These are phyloP conservation scores for Fusarium avenaceum DNA, from an alignment of 2,329 filamentous ascomycete species.

Conservation along the genomic window DNA sequence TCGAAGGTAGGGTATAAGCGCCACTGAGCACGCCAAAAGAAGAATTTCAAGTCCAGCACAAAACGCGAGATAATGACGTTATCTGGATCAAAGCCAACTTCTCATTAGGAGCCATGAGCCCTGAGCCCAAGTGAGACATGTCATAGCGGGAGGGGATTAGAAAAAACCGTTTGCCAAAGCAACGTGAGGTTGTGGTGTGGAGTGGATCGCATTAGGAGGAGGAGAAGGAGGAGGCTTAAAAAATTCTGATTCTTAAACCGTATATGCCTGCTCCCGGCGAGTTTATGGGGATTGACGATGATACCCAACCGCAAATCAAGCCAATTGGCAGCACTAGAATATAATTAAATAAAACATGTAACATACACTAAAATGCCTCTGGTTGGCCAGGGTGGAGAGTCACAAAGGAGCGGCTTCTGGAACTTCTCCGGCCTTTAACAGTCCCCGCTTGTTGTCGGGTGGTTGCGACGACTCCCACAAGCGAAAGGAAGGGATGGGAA, in stretches of 20 bases:
- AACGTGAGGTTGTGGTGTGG: slow-evolving; percentile 23
- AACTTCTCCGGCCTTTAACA: slow-evolving; percentile 28
- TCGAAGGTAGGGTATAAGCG: slow-evolving; percentile 35
- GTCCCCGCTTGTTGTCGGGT: slow-evolving; percentile 35
- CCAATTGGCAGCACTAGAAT: slow-evolving; percentile 12
- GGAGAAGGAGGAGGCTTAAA: slow-evolving; percentile 39
- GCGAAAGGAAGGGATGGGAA: slow-evolving; percentile 12
- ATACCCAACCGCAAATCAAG: slow-evolving; percentile 20
- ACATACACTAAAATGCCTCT: slow-evolving; percentile 6
- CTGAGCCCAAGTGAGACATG: slow-evolving; percentile 35
- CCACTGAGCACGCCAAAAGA: slow-evolving; percentile 30
- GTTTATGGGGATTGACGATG: slow-evolving; percentile 4
- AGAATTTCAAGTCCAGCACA: slow-evolving; percentile 9
- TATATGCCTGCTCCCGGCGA: slow-evolving; percentile 10
- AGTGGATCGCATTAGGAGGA: slow-evolving; percentile 31
- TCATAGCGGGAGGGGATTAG: slow-evolving; percentile 11
- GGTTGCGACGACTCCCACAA: slow-evolving; percentile 23
- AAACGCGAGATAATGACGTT: slow-evolving; percentile 13
- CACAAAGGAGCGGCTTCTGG: slow-evolving; percentile 38
- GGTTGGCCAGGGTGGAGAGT: slow-evolving; percentile 18
- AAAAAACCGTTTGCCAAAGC: slow-evolving; percentile 23
- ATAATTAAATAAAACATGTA: neutral
- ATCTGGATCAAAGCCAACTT: neutral
- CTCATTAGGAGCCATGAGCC: slow-evolving; percentile 10
- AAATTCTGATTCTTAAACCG: slow-evolving; percentile 13